A percentile compares a stretch with the other conserved stretches of the same genome.
Conservation (phyloP, 1,284 basidiomycete species). For the Moesziomyces parantarcticus region DNA sequence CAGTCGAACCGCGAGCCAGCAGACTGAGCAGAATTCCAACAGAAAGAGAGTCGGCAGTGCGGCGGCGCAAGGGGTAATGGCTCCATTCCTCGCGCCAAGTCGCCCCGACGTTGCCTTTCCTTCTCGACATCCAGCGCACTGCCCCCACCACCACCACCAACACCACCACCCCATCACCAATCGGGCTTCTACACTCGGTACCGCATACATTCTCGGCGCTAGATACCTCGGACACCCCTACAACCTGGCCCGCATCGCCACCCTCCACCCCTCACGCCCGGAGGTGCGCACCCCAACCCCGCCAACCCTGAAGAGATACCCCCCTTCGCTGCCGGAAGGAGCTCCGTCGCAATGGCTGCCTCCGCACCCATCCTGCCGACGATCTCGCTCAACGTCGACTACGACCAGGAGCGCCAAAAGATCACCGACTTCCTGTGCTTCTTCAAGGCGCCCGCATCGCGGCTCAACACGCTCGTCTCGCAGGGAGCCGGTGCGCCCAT, state of each 20-base stretch:
- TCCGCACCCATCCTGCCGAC: conserved; percentile 70
- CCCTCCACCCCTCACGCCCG: too few relatives aligned
- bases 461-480: conserved; percentile 32
- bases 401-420: conserved; percentile 69
- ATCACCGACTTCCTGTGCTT: conserved; percentile 62
- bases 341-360: conserved; percentile 19
- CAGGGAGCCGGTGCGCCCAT: conserved; percentile 10
- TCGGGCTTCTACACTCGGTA: too few relatives aligned
- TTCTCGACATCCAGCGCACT: background rate
- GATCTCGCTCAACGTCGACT: conserved; percentile 72
- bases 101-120: too few relatives aligned
- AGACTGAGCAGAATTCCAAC: too few relatives aligned
- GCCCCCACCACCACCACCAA: background rate
- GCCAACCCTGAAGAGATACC: conserved; percentile 3
- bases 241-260: too few relatives aligned
- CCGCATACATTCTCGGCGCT: background rate
- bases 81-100: too few relatives aligned
- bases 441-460: conserved; percentile 55
- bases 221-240: background rate
- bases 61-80: too few relatives aligned
- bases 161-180: background rate
- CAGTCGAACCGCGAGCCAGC: too few relatives aligned
- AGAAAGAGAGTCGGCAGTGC: too few relatives aligned
- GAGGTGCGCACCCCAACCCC: background rate
- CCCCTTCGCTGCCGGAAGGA: background rate